These are phyloP conservation scores for Phytophthora chlamydospora DNA, from an alignment of 352 stramenopile species.

Conservation along the genomic window DNA sequence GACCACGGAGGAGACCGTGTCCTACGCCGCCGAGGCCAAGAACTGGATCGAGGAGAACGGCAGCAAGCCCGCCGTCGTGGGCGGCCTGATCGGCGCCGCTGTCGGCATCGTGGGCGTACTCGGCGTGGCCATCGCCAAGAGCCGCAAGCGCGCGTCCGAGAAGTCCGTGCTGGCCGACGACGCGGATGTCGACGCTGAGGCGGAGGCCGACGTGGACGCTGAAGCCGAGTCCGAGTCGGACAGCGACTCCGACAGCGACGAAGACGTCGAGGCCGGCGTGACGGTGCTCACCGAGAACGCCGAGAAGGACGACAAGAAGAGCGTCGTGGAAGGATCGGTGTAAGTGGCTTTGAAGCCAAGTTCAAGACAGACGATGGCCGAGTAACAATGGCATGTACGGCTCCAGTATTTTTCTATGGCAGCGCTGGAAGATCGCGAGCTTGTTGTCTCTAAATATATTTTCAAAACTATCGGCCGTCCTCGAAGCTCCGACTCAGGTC, in stretches of 20 bases:
- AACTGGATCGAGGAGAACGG: constrained; percentile 48
- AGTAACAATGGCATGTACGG: constrained; percentile 15
- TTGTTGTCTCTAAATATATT: constrained; percentile 17
- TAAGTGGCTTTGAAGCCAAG: constrained; percentile 37
- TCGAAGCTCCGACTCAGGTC: constrained; percentile 13
- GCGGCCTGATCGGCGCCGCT: constrained; percentile 48
- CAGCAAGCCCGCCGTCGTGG: constrained; percentile 45
- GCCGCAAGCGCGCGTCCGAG: constrained; percentile 48
- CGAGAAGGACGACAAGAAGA: constrained; percentile 47
- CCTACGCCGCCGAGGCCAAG: constrained; percentile 45
- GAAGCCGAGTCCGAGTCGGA: constrained; percentile 52
- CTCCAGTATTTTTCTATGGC: constrained; percentile 34
- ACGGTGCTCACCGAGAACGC: constrained; percentile 37
- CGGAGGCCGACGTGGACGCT: constrained; percentile 42
- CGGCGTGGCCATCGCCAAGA: constrained; percentile 51
- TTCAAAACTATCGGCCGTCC: constrained; percentile 12
- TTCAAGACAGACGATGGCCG: constrained; percentile 10
- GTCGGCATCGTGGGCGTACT: constrained; percentile 53
- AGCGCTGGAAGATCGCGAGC: constrained; percentile 16
- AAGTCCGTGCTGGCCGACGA: constrained; percentile 50
- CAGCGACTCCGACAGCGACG: constrained; percentile 49
- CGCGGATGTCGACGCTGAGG: constrained; percentile 37
- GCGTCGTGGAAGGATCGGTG: constrained; percentile 67
- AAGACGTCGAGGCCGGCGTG: constrained; percentile 38
- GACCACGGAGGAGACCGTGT: constrained; percentile 39